Evolutionary conservation across 2,329 filamentous ascomycete species (phyloP).

Genomic region (Plenodomus lindquistii): DNA sequence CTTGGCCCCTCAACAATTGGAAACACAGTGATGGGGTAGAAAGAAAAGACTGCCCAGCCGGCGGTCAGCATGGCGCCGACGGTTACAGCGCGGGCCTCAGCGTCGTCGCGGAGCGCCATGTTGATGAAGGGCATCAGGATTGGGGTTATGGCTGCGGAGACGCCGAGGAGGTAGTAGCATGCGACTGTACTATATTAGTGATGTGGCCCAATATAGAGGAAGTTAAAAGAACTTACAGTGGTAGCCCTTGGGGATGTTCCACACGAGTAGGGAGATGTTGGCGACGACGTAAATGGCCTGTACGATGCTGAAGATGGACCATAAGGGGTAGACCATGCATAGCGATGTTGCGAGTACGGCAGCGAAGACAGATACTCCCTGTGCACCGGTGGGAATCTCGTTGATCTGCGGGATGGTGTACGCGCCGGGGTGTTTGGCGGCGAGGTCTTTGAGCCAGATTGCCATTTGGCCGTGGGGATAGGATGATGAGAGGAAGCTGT

Average conservation of each 20-base stretch:
- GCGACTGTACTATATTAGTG: constrained; percentile 23
- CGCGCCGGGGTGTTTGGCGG: constrained; percentile 31
- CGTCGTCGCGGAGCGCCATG: constrained; percentile 47
- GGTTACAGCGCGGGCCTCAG: constrained; percentile 55
- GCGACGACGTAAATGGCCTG: constrained; percentile 50
- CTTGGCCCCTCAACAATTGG: constrained; percentile 45
- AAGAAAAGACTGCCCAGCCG: constrained; percentile 42
- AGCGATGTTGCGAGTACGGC: constrained; percentile 57
- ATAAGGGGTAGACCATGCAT: constrained; percentile 56
- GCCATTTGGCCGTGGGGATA: constrained; percentile 57
- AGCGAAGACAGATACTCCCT: constrained; percentile 54
- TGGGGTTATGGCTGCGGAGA: constrained; percentile 40
- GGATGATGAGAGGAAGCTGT: constrained; percentile 37
- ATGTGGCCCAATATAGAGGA: not conserved
- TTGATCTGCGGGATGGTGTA: constrained; percentile 57
- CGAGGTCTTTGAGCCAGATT: constrained; percentile 57
- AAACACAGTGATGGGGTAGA: constrained; percentile 43
- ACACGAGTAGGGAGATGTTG: constrained; percentile 53
- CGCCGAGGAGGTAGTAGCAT: constrained; percentile 42
- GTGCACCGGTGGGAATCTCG: constrained; percentile 54
- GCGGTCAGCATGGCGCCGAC: constrained; percentile 52
- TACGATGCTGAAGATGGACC: constrained; percentile 53
- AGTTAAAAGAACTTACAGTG: constrained; percentile 19
- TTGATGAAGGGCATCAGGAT: constrained; percentile 45
- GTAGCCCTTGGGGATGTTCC: constrained; percentile 54